phyloP scores from a whole-genome alignment of 176 grass and related monocot genomes.

The Phoenix roebelenii region DNA sequence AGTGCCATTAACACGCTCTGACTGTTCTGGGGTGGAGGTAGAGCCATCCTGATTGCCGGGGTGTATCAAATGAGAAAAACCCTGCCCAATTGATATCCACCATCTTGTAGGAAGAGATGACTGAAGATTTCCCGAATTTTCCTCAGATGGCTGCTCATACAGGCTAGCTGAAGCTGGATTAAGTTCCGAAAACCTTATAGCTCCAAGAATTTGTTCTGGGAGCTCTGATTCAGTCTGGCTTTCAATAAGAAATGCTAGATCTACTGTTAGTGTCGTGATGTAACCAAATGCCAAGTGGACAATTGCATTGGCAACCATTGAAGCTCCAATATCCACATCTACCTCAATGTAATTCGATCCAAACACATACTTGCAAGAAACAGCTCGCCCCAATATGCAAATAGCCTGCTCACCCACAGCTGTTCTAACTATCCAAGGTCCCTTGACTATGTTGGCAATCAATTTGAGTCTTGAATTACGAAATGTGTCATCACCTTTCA shows the following conservation, averaged over 20 bases:
- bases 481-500: conserved; percentile 82
- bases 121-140: conserved; percentile 29
- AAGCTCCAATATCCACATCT: conserved; percentile 91
- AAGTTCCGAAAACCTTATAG: conserved; percentile 69
- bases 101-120: conserved; percentile 32
- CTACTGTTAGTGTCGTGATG: conserved; percentile 59
- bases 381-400: conserved; percentile 71
- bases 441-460: conserved; percentile 78
- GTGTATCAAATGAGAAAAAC: conserved; percentile 46
- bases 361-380: conserved; percentile 68
- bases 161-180: conserved; percentile 52
- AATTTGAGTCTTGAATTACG: conserved; percentile 88
- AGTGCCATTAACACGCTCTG: conserved; percentile 43
- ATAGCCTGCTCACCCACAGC: conserved; percentile 96
- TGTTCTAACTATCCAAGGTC: conserved; percentile 86
- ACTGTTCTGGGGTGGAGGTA: conserved; percentile 20
- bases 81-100: conserved; percentile 57
- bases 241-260: conserved; percentile 90
- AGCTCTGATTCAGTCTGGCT: conserved; percentile 81
- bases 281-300: conserved; percentile 94
- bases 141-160: conserved; percentile 42
- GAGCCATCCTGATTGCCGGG: conserved; percentile 27
- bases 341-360: conserved; percentile 78
- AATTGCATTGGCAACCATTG: conserved; percentile 92
- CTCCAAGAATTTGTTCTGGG: conserved; percentile 78